A percentile compares a stretch with the other conserved stretches of the same genome.
phyloP scores from a whole-genome alignment of 768 basidiomycete species.

The Asterophora parasitica region DNA sequence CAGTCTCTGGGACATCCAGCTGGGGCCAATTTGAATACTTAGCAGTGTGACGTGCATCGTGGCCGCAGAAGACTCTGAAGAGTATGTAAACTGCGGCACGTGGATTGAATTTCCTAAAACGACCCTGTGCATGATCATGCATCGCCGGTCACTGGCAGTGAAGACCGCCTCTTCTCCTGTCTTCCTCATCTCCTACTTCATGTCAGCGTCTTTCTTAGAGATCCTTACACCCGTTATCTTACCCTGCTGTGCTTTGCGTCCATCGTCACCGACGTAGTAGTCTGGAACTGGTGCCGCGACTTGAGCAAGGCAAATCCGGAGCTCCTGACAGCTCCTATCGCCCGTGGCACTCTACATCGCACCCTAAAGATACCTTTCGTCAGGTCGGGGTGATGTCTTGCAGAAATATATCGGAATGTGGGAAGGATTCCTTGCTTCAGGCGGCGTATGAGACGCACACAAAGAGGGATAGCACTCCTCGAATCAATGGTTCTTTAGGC shows the following conservation, averaged over 20 bases:
- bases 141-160: too few species aligned
- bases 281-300: too few species aligned
- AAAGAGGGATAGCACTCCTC: conserved; percentile 32
- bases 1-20: too few species aligned
- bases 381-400: not conserved
- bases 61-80: too few species aligned
- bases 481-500: conserved; percentile 45
- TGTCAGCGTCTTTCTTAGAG: not conserved
- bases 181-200: not conserved
- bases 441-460: not conserved
- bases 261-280: too few species aligned
- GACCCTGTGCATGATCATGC: conserved; percentile 3
- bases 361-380: too few species aligned
- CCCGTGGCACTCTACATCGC: not conserved
- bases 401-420: not conserved
- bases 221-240: too few species aligned
- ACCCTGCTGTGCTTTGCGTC: too few species aligned
- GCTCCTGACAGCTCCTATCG: conserved; percentile 1
- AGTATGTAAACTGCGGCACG: not conserved
- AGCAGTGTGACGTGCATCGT: too few species aligned
- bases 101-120: not conserved
- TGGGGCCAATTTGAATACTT: too few species aligned
- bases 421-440: conserved; percentile 1
- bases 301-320: not conserved
- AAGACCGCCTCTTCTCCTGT: not conserved